Evolutionary conservation across 148 eudicot genomes (phyloP).

Genomic region (Euryodendron excelsum): DNA sequence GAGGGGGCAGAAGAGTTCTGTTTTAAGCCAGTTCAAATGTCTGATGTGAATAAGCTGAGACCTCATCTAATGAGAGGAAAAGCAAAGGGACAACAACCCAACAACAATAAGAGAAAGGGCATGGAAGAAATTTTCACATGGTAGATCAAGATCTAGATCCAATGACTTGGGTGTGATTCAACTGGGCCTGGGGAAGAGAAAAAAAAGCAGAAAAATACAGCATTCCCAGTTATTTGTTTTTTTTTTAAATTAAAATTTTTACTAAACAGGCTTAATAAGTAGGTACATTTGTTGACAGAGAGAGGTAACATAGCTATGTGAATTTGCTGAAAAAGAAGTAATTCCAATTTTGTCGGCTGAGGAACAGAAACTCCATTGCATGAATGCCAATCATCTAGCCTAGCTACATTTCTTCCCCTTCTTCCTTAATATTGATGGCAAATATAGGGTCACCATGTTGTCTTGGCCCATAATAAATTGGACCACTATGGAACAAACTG

Average conservation of each 20-base stretch:
- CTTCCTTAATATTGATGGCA: neutral
- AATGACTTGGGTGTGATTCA: neutral
- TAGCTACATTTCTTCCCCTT: neutral
- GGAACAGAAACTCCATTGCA: neutral
- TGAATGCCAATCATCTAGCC: neutral
- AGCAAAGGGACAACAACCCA: slow-evolving; percentile 6
- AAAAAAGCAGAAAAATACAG: neutral
- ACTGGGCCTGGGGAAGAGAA: too few species aligned
- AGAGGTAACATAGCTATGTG: neutral
- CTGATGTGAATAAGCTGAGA: slow-evolving; percentile 60
- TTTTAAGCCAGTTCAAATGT: slow-evolving; percentile 57
- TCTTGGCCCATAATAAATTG: too few species aligned
- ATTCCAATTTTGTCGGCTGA: neutral
- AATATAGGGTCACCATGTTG: too few species aligned
- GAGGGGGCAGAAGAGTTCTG: slow-evolving; percentile 72
- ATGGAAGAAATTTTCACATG: slow-evolving; percentile 11
- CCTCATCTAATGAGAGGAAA: slow-evolving; percentile 49
- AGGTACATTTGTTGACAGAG: neutral
- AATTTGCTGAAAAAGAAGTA: neutral
- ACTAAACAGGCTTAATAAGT: neutral
- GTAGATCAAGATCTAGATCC: neutral
- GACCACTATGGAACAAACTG: too few species aligned
- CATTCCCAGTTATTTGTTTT: neutral
- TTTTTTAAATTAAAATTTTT: neutral
- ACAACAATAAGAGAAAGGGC: slow-evolving; percentile 17